Percentiles rank a stretch among this genome's conserved stretches.
Conservation (phyloP, 2,329 filamentous ascomycete species). For the Zasmidium angulare region DNA sequence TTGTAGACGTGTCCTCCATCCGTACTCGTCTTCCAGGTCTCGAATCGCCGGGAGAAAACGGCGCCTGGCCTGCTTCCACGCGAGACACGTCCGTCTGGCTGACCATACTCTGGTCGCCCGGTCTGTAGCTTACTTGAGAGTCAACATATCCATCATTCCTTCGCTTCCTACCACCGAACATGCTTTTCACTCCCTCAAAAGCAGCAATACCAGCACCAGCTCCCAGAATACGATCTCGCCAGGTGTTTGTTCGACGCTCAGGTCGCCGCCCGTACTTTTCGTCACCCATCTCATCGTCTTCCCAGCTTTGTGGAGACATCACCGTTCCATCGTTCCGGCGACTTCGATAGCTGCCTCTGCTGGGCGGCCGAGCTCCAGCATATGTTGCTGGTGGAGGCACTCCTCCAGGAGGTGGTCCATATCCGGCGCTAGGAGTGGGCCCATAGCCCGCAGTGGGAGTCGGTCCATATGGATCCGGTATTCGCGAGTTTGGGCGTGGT, state of each 20-base stretch:
- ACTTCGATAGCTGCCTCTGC: slow-evolving; percentile 10
- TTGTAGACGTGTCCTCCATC: slow-evolving; percentile 20
- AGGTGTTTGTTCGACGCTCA: slow-evolving; percentile 33
- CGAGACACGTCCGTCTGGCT: slow-evolving; percentile 49
- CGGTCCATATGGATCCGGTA: slow-evolving; percentile 3
- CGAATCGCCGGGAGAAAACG: slow-evolving; percentile 41
- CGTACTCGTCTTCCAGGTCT: neutral
- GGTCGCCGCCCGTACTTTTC: slow-evolving; percentile 42
- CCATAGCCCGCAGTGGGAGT: slow-evolving; percentile 1
- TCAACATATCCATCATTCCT: slow-evolving; percentile 54
- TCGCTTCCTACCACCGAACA: slow-evolving; percentile 57
- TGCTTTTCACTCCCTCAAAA: slow-evolving; percentile 45
- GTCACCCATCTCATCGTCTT: slow-evolving; percentile 23
- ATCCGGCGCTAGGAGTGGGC: neutral
- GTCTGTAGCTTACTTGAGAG: slow-evolving; percentile 46
- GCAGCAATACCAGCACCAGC: slow-evolving; percentile 47
- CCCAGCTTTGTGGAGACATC: slow-evolving; percentile 32
- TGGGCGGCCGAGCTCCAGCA: slow-evolving; percentile 9
- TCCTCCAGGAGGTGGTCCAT: slow-evolving; percentile 12
- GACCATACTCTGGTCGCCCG: slow-evolving; percentile 44
- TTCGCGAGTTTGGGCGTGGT: slow-evolving; percentile 4
- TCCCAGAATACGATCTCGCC: slow-evolving; percentile 48
- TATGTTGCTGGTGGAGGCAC: slow-evolving; percentile 9
- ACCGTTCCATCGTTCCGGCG: slow-evolving; percentile 16
- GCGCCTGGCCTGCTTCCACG: slow-evolving; percentile 56